phyloP scores from a whole-genome alignment of 257 asterid genomes.

The Solanum sitiens region DNA sequence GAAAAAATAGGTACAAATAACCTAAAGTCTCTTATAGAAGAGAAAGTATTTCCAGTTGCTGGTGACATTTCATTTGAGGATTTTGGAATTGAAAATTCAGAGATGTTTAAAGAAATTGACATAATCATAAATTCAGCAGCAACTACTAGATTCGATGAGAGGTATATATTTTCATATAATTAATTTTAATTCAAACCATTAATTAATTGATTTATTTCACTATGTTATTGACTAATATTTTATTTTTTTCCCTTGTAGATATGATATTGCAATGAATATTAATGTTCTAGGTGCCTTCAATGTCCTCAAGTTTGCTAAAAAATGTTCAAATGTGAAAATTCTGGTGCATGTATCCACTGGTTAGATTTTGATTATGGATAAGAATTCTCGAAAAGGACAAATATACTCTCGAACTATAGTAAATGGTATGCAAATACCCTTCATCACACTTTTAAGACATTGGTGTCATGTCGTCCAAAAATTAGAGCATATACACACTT shows the following conservation, averaged over 20 bases:
- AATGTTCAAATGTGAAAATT: conserved; percentile 26
- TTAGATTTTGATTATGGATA: background rate
- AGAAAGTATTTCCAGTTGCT: conserved; percentile 8
- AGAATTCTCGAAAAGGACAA: no score
- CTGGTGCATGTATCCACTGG: conserved; percentile 60
- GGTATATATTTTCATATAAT: conserved; percentile 1
- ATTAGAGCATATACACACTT: no score
- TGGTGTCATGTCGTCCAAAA: fast-evolving
- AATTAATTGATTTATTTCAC: background rate
- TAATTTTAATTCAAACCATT: background rate
- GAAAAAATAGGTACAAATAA: conserved; percentile 1
- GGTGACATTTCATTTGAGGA: conserved; percentile 24
- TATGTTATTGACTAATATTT: background rate
- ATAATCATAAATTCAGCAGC: conserved; percentile 58
- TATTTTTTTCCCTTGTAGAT: conserved; percentile 10
- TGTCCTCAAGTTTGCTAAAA: conserved; percentile 30
- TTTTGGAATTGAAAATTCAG: conserved; percentile 9
- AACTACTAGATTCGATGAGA: conserved; percentile 33
- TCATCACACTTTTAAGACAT: no score
- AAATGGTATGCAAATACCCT: no score
- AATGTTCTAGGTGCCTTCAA: conserved; percentile 34
- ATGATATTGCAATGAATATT: conserved; percentile 37
- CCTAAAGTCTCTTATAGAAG: background rate
- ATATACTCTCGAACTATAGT: no score
- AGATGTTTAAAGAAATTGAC: conserved; percentile 27